Conservation (phyloP, 176 grass and related monocot species). For the Rhynchospora pubera region DNA sequence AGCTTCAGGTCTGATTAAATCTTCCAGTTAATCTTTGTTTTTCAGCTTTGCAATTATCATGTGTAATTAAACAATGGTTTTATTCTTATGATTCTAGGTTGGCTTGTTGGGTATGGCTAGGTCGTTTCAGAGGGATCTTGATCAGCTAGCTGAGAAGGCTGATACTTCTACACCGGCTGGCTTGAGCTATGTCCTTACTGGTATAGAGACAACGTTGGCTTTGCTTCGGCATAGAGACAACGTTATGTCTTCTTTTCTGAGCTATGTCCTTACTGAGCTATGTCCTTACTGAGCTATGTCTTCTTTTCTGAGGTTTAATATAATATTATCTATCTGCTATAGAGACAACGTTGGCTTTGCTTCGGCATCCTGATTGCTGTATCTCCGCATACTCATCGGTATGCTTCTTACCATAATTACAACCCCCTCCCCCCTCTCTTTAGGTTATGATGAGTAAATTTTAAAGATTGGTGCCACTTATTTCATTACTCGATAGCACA, state of each 20-base stretch:
- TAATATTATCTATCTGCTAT: conserved; percentile 28
- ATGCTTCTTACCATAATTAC: conserved; percentile 23
- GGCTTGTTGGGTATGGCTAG: conserved; percentile 90
- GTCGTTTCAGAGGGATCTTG: conserved; percentile 94
- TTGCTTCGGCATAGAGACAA: too few species aligned
- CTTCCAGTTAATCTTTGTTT: not conserved
- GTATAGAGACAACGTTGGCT: too few species aligned
- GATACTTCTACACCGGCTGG: conserved; percentile 89
- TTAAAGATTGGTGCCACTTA: not conserved
- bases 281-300: too few species aligned
- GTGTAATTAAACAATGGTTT: not conserved
- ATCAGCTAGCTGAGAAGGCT: conserved; percentile 85
- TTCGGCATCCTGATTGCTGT: conserved; percentile 96
- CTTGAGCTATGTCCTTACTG: conserved; percentile 78
- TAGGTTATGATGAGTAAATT: not conserved
- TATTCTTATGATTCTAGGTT: conserved; percentile 39
- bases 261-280: too few species aligned
- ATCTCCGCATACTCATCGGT: conserved; percentile 96
- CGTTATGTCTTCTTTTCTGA: too few species aligned
- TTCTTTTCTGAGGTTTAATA: not conserved
- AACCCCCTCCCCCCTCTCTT: not conserved
- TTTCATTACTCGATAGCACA: not conserved
- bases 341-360: conserved; percentile 94
- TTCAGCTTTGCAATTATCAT: not conserved
- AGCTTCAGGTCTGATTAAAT: conserved; percentile 67